Percentiles rank a stretch among this genome's conserved stretches.
phyloP scores from a whole-genome alignment of 306 rosid species.

The Cucumis cinereus region DNA sequence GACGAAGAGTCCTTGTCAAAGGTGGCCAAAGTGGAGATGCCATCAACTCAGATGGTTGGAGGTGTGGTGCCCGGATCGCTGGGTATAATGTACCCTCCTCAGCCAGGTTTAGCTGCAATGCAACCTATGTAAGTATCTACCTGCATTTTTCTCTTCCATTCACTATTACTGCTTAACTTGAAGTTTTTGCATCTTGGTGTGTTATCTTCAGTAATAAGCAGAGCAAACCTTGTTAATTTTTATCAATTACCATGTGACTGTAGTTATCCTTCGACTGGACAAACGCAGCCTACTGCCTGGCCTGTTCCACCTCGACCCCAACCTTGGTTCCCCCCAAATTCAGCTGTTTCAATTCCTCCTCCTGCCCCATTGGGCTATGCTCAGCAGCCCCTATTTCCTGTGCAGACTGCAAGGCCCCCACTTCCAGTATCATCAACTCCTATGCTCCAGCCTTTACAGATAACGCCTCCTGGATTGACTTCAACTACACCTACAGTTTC shows the following conservation, averaged over 20 bases:
- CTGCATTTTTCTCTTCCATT: background rate
- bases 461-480: conserved; percentile 72
- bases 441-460: conserved; percentile 41
- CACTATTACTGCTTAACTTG: background rate
- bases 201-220: background rate
- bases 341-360: conserved; percentile 61
- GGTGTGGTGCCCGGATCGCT: conserved; percentile 56
- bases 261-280: conserved; percentile 62
- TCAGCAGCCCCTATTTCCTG: conserved; percentile 93
- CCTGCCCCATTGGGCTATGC: conserved; percentile 50
- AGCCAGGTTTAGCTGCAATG: conserved; percentile 39
- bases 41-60: conserved; percentile 44
- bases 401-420: conserved; percentile 74
- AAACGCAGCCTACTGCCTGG: conserved; percentile 59
- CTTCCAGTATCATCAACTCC: conserved; percentile 40
- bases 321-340: conserved; percentile 73
- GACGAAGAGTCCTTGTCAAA: conserved; percentile 69
- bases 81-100: conserved; percentile 72
- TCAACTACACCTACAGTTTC: conserved; percentile 49
- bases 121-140: conserved; percentile 58
- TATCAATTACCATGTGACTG: conserved; percentile 7
- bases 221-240: background rate
- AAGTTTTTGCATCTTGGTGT: background rate
- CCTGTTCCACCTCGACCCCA: conserved; percentile 72
- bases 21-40: conserved; percentile 62